phyloP scores from a whole-genome alignment of 2,329 filamentous ascomycete species.

The Microdochium paspali region DNA sequence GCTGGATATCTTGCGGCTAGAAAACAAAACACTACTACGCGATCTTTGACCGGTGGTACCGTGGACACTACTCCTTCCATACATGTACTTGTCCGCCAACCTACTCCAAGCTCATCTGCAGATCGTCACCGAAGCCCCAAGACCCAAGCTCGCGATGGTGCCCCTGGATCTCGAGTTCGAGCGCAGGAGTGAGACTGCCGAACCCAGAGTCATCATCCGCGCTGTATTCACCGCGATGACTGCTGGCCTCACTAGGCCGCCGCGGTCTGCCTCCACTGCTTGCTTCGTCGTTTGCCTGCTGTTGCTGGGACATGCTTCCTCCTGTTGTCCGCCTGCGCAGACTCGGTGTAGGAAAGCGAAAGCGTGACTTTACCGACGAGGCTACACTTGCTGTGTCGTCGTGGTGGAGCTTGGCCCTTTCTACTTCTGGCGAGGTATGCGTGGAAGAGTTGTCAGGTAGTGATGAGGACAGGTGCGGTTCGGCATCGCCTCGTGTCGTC shows the following conservation, averaged over 20 bases:
- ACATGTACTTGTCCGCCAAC: too few relatives aligned
- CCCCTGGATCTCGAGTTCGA: conserved; percentile 44
- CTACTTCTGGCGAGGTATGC: background rate
- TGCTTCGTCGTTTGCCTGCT: conserved; percentile 7
- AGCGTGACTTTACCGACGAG: background rate
- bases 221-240: conserved; percentile 23
- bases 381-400: background rate
- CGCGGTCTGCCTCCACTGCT: conserved; percentile 15
- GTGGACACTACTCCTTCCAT: background rate
- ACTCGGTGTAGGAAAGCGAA: background rate
- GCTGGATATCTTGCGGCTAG: too few relatives aligned
- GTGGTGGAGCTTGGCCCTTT: background rate
- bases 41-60: too few relatives aligned
- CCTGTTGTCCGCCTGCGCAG: background rate
- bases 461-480: conserved; percentile 2
- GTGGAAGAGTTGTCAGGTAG: background rate
- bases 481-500: conserved; percentile 7
- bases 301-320: background rate
- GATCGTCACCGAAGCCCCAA: conserved; percentile 79
- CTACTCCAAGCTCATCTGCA: conserved; percentile 74
- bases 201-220: conserved; percentile 14
- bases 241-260: conserved; percentile 30
- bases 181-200: conserved; percentile 16
- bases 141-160: conserved; percentile 45
- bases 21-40: too few relatives aligned